Evolutionary conservation across 1,284 basidiomycete genomes (phyloP), one percentile per base, ranked within the genome.

Genomic region (Athelia sp.): DNA sequence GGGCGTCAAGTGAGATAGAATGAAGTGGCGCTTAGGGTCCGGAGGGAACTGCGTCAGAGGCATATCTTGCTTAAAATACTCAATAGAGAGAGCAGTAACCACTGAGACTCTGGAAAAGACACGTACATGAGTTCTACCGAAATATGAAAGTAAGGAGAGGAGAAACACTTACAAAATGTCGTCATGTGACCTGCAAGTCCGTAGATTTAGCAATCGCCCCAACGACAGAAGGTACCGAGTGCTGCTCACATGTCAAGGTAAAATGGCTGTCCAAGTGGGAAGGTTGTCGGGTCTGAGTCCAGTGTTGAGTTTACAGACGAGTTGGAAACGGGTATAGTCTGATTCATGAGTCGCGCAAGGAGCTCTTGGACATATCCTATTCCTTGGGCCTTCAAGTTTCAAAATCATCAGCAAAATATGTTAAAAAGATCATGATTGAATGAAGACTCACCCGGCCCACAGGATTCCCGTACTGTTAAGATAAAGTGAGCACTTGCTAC

Each of bases 281-380:
- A 44, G 4, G 43, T 44, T 4, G 43, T 9, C 23, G 23, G 23
- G 43, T 44, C 24, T 6, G 21, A 23, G n/a, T 44, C 43, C 23
- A 44, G 17, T n/a, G 43, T 44, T 8, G 21, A 15, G 23, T 44
- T 44, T 9, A 29, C 24, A 29, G 43, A 23, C n/a, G 43, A 21
- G 43, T 44, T 44, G n/a, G 19, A 44, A 22, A 44, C 43, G 14
- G 43, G 9, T n/a, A 44, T 44, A 8, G 43, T 22, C 43, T 22
- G 19, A 11, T 44, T 44, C 24, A 23, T 29, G 43, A 44, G 43
- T 8, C 43, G 43, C n/a, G 43, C 19, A n/a, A 44, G 19, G 22
- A 44, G 43, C 43, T 44, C 43, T 19, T 44, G 43, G 23, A 44
- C 43, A n/a, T 44, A 44, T 8, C 43, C 43, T 15, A 44, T 44